Base-by-base conservation (phyloP, 2,329 filamentous ascomycete genomes). In the Aspergillus carbonarius region DNA sequence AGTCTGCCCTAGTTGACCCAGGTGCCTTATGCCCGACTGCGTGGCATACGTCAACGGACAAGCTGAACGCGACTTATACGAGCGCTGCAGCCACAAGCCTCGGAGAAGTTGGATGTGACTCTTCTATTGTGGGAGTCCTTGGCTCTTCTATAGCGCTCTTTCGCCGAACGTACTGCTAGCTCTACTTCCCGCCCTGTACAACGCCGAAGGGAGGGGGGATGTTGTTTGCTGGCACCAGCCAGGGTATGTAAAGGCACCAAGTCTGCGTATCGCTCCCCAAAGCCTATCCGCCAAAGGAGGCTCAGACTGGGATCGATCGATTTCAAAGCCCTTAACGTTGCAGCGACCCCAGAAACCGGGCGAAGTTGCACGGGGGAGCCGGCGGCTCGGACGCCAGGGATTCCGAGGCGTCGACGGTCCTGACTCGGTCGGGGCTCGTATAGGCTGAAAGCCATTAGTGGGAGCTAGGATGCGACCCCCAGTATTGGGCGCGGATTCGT, bases 361-460 rank as follows among this genome's bases (percentile, higher is more conserved):
- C 23, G 32, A 25, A 17, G 37, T 54, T 34, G 30, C 51, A 54
- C 40, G 51, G 39, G 39, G 23, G 34, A 13, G 18, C 27, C 17
- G 51, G 25, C 35, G 37, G 39, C 25, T 42, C 35, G 20, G 50
- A 44, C 20, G 25, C n/a, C 37, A 54, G 25, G 18, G 25, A 44
- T 42, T 42, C 15, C 30, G 35, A 39, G 4, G 37, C 13, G n/a
- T 40, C 17, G 18, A 42, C 40, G 23, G 23, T n/a, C 30, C 30
- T 40, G 52, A 52, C 53, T 54, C 23, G 30, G 44, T 54, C 47
- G 58, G 48, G 55, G 49, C 59, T 61, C 59, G 59, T 61, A 61
- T 61, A 57, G 59, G 40, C 46, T 32, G 13, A 46, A 49, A 47
- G 12, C 20, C 27, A 47, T 54, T 25, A 44, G 20, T 12, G 17